Evolutionary conservation across 352 stramenopile species (phyloP).

Genomic region (Globisporangium nodosum): DNA sequence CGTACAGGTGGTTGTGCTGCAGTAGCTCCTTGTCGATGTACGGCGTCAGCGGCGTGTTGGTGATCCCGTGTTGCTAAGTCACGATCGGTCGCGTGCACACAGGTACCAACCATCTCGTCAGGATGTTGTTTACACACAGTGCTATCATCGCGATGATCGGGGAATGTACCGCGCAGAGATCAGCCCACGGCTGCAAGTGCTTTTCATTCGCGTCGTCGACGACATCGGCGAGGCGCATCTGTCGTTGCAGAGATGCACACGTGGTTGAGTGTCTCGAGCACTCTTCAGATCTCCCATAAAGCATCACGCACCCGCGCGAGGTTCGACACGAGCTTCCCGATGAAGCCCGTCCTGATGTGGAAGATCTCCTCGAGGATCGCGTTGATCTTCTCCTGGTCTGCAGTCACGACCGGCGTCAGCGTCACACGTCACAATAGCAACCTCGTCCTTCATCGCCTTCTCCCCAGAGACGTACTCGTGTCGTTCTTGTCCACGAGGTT

Average conservation of each 20-base stretch:
- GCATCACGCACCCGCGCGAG: slow-evolving; percentile 39
- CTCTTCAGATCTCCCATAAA: too few relatives aligned
- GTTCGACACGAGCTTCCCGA: slow-evolving; percentile 83
- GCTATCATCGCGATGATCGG: not conserved
- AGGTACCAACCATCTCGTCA: not conserved
- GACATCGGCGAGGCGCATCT: slow-evolving; percentile 69
- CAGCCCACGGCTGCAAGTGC: slow-evolving; percentile 85
- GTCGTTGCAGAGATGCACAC: not conserved
- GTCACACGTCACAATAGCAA: not conserved
- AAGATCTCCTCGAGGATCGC: slow-evolving; percentile 70
- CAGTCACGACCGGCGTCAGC: not conserved
- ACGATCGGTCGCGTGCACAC: not conserved
- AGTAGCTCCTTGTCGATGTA: slow-evolving; percentile 89
- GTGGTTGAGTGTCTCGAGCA: not conserved
- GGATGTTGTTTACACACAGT: not conserved
- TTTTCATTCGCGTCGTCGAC: slow-evolving; percentile 90
- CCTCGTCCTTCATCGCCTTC: not conserved
- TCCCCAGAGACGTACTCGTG: slow-evolving; percentile 38
- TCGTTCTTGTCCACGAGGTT: slow-evolving; percentile 86
- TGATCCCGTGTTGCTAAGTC: slow-evolving; percentile 60
- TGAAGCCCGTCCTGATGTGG: slow-evolving; percentile 79
- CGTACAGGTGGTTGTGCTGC: slow-evolving; percentile 80
- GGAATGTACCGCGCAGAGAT: slow-evolving; percentile 58
- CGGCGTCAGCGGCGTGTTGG: slow-evolving; percentile 77
- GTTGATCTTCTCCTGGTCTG: slow-evolving; percentile 81